Evolutionary conservation across 2,329 filamentous ascomycete genomes (phyloP).

Genomic region (Blastomyces parvus): DNA sequence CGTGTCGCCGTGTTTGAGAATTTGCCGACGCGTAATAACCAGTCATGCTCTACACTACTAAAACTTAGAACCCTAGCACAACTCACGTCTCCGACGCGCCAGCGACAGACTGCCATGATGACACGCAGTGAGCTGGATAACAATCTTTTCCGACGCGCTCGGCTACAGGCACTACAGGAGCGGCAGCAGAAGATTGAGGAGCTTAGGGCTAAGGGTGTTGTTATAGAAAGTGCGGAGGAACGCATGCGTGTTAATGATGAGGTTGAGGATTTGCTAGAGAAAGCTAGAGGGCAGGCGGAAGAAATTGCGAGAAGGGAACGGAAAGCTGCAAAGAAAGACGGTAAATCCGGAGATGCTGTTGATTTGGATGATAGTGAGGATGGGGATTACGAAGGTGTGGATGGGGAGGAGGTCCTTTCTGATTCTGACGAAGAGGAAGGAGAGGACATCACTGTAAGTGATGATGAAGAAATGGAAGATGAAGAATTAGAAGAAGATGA

Average conservation of each 20-base stretch:
- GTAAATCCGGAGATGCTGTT: slow-evolving; percentile 36
- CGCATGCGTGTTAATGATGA: slow-evolving; percentile 70
- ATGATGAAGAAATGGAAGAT: slow-evolving; percentile 16
- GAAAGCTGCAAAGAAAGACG: slow-evolving; percentile 58
- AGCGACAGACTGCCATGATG: slow-evolving; percentile 53
- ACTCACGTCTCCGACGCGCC: slow-evolving; percentile 46
- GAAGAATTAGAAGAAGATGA: slow-evolving; percentile 19
- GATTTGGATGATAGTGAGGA: slow-evolving; percentile 46
- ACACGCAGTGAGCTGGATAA: slow-evolving; percentile 60
- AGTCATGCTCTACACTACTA: slow-evolving; percentile 50
- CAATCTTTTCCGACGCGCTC: slow-evolving; percentile 59
- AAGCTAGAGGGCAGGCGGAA: slow-evolving; percentile 68
- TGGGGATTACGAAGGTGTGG: slow-evolving; percentile 36
- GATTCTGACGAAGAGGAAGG: slow-evolving; percentile 22
- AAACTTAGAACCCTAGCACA: slow-evolving; percentile 66
- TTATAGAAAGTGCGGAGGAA: slow-evolving; percentile 78
- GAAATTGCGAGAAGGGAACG: slow-evolving; percentile 70
- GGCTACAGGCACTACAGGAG: slow-evolving; percentile 69
- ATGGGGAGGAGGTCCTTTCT: slow-evolving; percentile 24
- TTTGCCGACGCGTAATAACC: slow-evolving; percentile 52
- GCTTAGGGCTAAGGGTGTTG: slow-evolving; percentile 68
- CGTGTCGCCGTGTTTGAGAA: slow-evolving; percentile 59
- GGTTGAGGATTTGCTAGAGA: slow-evolving; percentile 80
- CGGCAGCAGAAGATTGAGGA: slow-evolving; percentile 66
- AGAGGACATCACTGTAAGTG: slow-evolving; percentile 17